phyloP scores from a whole-genome alignment of 1,284 basidiomycete species.

The Moniliophthora roreri region DNA sequence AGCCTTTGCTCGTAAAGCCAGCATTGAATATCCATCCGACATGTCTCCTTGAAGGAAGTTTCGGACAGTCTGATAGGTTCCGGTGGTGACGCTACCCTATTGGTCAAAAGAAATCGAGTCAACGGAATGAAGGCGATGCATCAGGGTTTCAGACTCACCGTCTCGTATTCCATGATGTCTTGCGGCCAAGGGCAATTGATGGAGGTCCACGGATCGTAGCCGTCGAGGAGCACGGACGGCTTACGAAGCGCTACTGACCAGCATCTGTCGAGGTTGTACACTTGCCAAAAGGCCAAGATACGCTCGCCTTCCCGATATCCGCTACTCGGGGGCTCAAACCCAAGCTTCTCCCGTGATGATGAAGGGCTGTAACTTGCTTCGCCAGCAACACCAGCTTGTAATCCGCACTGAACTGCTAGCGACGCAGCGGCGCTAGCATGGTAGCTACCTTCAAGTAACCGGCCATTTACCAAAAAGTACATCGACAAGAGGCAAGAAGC shows the following conservation, averaged over 20 bases:
- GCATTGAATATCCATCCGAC: constrained; percentile 57
- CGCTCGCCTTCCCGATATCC: constrained; percentile 60
- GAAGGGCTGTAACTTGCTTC: constrained; percentile 32
- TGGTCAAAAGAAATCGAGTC: constrained; percentile 7
- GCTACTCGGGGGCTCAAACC: constrained; percentile 55
- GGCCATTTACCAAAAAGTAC: constrained; percentile 73
- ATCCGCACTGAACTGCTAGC: constrained; percentile 64
- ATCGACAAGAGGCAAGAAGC: constrained; percentile 70
- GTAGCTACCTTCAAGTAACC: constrained; percentile 70
- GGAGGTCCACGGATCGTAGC: constrained; percentile 41
- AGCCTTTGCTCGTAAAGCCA: constrained; percentile 69
- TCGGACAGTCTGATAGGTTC: constrained; percentile 56
- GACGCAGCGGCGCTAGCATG: constrained; percentile 68
- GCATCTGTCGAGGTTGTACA: constrained; percentile 64
- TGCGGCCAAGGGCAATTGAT: constrained; percentile 70
- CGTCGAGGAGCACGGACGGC: constrained; percentile 54
- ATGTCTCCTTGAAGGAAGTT: constrained; percentile 62
- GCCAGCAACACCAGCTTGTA: constrained; percentile 51
- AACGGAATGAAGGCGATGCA: constrained; percentile 3
- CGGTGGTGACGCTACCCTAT: constrained; percentile 57
- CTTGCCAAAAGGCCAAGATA: constrained; percentile 70
- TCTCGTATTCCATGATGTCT: constrained; percentile 56
- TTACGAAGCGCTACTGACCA: constrained; percentile 64
- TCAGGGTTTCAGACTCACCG: constrained; percentile 34
- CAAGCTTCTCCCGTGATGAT: constrained; percentile 37